These are phyloP conservation scores for Amaranthus cruentus DNA, from an alignment of 148 eudicot genomes.

Conservation along the genomic window DNA sequence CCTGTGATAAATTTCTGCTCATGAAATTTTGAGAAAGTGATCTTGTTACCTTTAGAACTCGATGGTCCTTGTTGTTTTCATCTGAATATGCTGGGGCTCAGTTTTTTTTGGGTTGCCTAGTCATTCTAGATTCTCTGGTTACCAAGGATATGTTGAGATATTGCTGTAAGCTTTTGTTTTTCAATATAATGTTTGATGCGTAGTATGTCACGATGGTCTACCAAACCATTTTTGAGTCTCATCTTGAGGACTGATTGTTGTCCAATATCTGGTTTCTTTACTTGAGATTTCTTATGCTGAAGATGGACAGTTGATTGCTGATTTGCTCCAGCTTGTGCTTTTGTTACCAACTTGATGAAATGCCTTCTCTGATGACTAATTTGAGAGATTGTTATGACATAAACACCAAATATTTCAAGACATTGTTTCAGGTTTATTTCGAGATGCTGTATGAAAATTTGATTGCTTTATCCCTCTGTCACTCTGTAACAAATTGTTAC, in stretches of 20 bases:
- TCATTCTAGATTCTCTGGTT: not conserved
- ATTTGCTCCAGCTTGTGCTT: conserved; percentile 1
- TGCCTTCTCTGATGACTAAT: not conserved
- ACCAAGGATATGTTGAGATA: not conserved
- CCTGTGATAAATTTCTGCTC: not conserved
- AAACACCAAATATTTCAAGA: not conserved
- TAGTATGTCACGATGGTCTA: not conserved
- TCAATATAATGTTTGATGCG: not conserved
- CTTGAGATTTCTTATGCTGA: not conserved
- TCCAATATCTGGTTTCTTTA: not conserved
- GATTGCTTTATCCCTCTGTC: not conserved
- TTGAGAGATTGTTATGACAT: not conserved
- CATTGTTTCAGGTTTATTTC: not conserved
- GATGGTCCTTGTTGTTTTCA: not conserved
- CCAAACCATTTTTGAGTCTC: not conserved
- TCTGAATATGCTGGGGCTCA: not conserved
- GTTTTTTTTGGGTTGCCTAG: not conserved
- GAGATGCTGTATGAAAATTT: not conserved
- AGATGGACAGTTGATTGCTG: not conserved
- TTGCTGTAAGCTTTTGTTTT: not conserved
- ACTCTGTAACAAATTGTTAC: too few relatives aligned
- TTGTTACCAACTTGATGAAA: not conserved
- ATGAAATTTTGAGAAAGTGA: not conserved
- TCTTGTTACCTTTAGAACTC: not conserved
- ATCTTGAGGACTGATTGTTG: not conserved